These are phyloP conservation scores for slime mould (Dictyostelium discoideum) DNA, from an alignment of 78 protist genomes.

Conservation along the genomic window dicty_2.7 NC_007091.3:2240501-2241000, in stretches of 20 bases:
- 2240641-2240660: constrained; percentile 7
- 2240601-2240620: not conserved
- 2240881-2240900: constrained; percentile 32
- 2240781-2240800: not conserved
- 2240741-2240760: not conserved
- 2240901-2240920: constrained; percentile 11
- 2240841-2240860: constrained; percentile 5
- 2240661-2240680: constrained; percentile 39
- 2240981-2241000: not conserved
- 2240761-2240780: not conserved
- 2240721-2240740: not conserved
- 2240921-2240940: constrained; percentile 46
- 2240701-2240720: too few species aligned
- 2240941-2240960: constrained; percentile 16
- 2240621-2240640: not conserved
- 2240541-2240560: constrained; percentile 18
- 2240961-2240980: not conserved
- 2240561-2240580: constrained; percentile 25
- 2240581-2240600: not conserved
- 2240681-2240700: not conserved
- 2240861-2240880: constrained; percentile 30
- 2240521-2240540: not conserved
- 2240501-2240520: not conserved
- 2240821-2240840: not conserved
- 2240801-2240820: constrained; percentile 15